A percentile compares a stretch with the other conserved stretches of the same genome.
phyloP scores from a whole-genome alignment of 202 grass and related monocot genomes.

The Hordeum pubiflorum region DNA sequence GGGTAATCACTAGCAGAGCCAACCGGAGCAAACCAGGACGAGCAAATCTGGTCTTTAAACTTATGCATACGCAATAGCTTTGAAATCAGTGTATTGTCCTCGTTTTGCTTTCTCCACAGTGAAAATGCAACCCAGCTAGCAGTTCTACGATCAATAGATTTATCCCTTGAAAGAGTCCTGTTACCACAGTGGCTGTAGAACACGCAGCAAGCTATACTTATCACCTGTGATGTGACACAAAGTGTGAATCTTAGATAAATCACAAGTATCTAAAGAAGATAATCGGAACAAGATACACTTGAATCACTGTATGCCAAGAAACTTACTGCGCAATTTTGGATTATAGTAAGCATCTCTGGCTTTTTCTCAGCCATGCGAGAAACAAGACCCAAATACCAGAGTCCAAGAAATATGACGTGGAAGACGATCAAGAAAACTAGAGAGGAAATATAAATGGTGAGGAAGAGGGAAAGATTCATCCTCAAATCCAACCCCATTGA shows the following conservation, averaged over 20 bases:
- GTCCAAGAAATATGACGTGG: slow-evolving; percentile 90
- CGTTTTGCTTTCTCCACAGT: slow-evolving; percentile 67
- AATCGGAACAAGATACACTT: background rate
- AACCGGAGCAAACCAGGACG: slow-evolving; percentile 93
- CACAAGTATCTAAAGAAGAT: slow-evolving; percentile 12
- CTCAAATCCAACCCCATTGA: slow-evolving; percentile 95
- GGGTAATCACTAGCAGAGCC: slow-evolving; percentile 93
- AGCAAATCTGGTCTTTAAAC: slow-evolving; percentile 93
- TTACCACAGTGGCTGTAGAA: slow-evolving; percentile 97
- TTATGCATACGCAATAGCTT: slow-evolving; percentile 78
- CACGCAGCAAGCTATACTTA: slow-evolving; percentile 95
- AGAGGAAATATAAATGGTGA: slow-evolving; percentile 85
- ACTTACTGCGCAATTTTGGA: slow-evolving; percentile 97
- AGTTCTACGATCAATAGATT: slow-evolving; percentile 61
- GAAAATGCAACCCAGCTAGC: slow-evolving; percentile 61
- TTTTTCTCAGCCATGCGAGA: slow-evolving; percentile 80
- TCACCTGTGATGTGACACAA: slow-evolving; percentile 55
- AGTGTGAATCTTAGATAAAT: background rate
- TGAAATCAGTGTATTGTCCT: slow-evolving; percentile 71
- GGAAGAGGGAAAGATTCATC: slow-evolving; percentile 95
- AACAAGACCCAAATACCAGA: slow-evolving; percentile 91
- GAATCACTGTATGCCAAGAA: background rate
- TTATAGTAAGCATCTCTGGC: slow-evolving; percentile 81
- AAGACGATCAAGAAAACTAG: slow-evolving; percentile 82
- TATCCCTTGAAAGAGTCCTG: slow-evolving; percentile 67